A percentile compares a stretch with the other conserved stretches of the same genome.
Conservation (phyloP, 768 basidiomycete genomes). For the Cantharellus anzutake region DNA sequence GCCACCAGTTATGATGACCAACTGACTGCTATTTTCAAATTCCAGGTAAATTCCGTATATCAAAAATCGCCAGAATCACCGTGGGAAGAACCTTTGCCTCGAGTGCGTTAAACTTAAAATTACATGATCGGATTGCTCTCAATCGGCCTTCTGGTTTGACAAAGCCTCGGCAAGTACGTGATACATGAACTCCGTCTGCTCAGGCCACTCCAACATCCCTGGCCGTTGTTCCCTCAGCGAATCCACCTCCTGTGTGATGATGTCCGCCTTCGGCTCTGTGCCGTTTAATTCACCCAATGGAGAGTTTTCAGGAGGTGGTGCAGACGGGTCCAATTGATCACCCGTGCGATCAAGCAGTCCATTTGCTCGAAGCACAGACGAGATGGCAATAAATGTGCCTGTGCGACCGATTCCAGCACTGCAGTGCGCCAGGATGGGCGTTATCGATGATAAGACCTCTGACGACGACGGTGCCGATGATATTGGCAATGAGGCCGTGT, state of each 20-base stretch:
- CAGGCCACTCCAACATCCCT: conserved; percentile 38
- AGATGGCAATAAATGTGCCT: conserved; percentile 80
- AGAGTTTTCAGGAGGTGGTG: conserved; percentile 10
- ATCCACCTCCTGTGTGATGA: conserved; percentile 55
- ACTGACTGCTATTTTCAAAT: too few relatives aligned
- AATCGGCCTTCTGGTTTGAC: not conserved
- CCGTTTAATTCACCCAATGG: conserved; percentile 29
- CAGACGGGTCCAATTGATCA: not conserved
- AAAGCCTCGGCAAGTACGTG: not conserved
- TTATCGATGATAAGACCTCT: conserved; percentile 11
- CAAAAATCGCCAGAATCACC: too few relatives aligned
- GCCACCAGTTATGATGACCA: too few relatives aligned
- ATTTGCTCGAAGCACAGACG: conserved; percentile 36
- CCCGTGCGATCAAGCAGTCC: not conserved
- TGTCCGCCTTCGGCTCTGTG: conserved; percentile 26
- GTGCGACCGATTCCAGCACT: conserved; percentile 95
- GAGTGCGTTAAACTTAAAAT: too few relatives aligned
- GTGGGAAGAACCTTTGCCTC: too few relatives aligned
- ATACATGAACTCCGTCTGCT: conserved; percentile 6
- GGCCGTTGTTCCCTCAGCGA: conserved; percentile 61
- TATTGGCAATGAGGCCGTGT: conserved; percentile 35
- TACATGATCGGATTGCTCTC: not conserved
- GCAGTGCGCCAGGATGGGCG: conserved; percentile 65
- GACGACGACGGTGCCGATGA: conserved; percentile 47
- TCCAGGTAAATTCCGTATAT: too few relatives aligned